A percentile compares a stretch with the other conserved stretches of the same genome.
These are phyloP conservation scores for Candida schatavii DNA, from an alignment of 805 yeast genomes.

Conservation along the genomic window DNA sequence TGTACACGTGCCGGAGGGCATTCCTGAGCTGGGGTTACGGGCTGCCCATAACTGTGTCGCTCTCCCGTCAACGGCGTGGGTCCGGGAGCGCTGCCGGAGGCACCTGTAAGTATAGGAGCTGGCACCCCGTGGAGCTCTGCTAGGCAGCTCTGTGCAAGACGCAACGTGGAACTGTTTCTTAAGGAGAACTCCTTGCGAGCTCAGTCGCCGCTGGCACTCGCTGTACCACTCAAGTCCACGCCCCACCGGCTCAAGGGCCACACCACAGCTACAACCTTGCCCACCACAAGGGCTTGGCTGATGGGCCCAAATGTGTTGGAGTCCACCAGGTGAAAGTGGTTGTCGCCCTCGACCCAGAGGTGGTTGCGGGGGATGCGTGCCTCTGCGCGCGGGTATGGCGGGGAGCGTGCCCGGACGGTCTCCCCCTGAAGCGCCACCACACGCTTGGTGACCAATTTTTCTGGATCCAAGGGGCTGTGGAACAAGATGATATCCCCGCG, in stretches of 20 bases:
- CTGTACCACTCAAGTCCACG: conserved; percentile 14
- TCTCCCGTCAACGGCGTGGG: too few relatives aligned
- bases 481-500: conserved; percentile 74
- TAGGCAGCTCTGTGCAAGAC: too few relatives aligned
- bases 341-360: conserved; percentile 95
- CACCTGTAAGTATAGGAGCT: too few relatives aligned
- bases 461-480: conserved; percentile 79
- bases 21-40: too few relatives aligned
- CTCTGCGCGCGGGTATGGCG: conserved; percentile 61
- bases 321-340: conserved; percentile 72
- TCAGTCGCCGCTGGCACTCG: too few relatives aligned
- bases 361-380: conserved; percentile 75
- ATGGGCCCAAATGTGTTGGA: conserved; percentile 88
- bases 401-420: conserved; percentile 51
- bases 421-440: conserved; percentile 78
- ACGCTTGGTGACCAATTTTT: conserved; percentile 72
- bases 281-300: conserved; percentile 74
- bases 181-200: too few relatives aligned
- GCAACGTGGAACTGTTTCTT: too few relatives aligned
- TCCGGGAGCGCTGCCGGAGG: too few relatives aligned
- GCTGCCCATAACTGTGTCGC: too few relatives aligned
- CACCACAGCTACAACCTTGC: conserved; percentile 64
- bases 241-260: conserved; percentile 56
- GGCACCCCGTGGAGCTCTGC: conserved; percentile 1
- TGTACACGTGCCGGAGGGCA: too few relatives aligned